Base-by-base conservation (phyloP, 306 rosid species). In the Cucurbita maxima region DNA sequence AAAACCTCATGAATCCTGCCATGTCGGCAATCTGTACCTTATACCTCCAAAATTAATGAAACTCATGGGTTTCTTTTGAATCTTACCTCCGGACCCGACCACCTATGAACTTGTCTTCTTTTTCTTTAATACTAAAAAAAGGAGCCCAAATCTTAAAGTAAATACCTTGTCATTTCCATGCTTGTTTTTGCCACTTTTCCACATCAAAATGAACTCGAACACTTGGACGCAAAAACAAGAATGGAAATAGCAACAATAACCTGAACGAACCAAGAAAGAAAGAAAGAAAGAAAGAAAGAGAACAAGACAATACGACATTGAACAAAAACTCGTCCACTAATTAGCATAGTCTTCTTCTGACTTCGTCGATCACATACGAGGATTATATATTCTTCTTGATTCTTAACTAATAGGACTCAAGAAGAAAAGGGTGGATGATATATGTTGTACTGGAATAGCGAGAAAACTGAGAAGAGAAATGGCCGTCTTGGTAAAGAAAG, bases 51-150 rank as follows among this genome's bases (percentile, higher is more conserved):
- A 81, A 78, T 86, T 83, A 88, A 86, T 83, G 89, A 75, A 52
- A 80, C 83, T 90, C 96, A 88, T 85, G 97, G 87, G 86, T 75
- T 86, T 87, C 94, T 77, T 79, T 45, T 84, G 90, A 77, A 73
- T 44, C 64, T 81, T 36, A 53, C 83, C 71, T 55, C 71, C 74
- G 76, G 77, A 74, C 83, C 73, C 57, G 10, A 30, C 68, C 53
- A 41, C 68, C 69, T 58, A 57, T 58, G 55, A 78, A 61, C 58
- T 6, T 8, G 25, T 44, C 13, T n/a, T 54, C 58, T 12, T 5
- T 54, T 34, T 30, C 58, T 12, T 13, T 50, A 40, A n/a, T n/a
- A 3, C 14, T 34, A 54, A 19, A 57, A 66, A 14, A 38, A 52
- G 22, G 18, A 52, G 34, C 22, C 7, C 5, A 41, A 72, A 55